A percentile compares a stretch with the other conserved stretches of the same genome.
Evolutionary conservation across 1,284 basidiomycete genomes (phyloP).

Genomic region (Apiotrichum laibachii): DNA sequence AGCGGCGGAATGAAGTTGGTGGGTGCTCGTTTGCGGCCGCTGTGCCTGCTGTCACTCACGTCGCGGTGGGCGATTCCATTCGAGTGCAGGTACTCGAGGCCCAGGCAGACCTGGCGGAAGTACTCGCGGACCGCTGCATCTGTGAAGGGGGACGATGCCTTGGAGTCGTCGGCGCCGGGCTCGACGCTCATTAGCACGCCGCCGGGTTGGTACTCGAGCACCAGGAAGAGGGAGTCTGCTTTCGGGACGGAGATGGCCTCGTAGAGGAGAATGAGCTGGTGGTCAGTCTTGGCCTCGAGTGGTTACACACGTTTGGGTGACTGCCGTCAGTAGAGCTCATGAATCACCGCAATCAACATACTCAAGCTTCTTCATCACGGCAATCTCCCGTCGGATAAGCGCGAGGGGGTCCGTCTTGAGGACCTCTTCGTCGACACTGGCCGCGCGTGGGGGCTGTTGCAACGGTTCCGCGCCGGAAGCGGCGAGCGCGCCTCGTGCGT

Average conservation of each 20-base stretch:
- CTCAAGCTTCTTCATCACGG: conserved; percentile 55
- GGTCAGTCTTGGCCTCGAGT: conserved; percentile 6
- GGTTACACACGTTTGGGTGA: conserved; percentile 46
- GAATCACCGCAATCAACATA: conserved; percentile 24
- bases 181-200: conserved; percentile 56
- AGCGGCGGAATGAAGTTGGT: not conserved
- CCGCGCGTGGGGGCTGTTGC: too few relatives aligned
- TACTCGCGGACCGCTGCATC: conserved; percentile 47
- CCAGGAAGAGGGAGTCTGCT: conserved; percentile 57
- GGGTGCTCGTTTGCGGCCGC: not conserved
- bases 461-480: not conserved
- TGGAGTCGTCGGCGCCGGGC: conserved; percentile 41
- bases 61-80: conserved; percentile 57
- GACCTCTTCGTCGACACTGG: conserved; percentile 3
- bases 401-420: conserved; percentile 44
- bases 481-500: not conserved
- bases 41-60: conserved; percentile 26
- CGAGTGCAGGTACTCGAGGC: conserved; percentile 57
- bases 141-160: conserved; percentile 40
- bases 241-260: conserved; percentile 59
- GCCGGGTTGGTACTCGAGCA: conserved; percentile 55
- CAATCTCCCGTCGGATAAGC: conserved; percentile 51
- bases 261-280: conserved; percentile 56
- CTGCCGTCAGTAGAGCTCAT: conserved; percentile 21
- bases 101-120: conserved; percentile 57